A percentile compares a stretch with the other conserved stretches of the same genome.
These are phyloP conservation scores for Zoysia japonica DNA, from an alignment of 176 grass and related monocot species.

Conservation along the genomic window DNA sequence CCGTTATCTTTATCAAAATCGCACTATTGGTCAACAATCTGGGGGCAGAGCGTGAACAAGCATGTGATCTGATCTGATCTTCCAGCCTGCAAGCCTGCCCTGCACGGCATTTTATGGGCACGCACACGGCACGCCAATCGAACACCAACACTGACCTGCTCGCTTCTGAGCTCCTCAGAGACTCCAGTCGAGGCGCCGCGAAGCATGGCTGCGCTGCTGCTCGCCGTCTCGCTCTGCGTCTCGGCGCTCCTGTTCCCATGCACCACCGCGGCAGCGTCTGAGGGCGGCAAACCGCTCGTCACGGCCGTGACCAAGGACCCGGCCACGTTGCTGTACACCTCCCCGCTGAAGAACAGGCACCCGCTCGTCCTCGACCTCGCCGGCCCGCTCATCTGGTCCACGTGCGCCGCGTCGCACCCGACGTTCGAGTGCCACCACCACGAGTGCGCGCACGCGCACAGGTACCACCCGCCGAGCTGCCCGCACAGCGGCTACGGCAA, in stretches of 20 bases:
- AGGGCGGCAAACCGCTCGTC: background rate
- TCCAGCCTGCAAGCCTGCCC: background rate
- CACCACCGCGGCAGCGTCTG: background rate
- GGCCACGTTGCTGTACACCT: slow-evolving; percentile 39
- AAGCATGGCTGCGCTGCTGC: background rate
- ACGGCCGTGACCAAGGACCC: slow-evolving; percentile 49
- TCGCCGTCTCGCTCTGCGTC: background rate
- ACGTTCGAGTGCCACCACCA: slow-evolving; percentile 43
- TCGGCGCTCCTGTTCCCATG: background rate
- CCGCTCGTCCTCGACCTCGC: slow-evolving; percentile 58
- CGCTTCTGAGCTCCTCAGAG: background rate
- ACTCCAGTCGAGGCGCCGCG: background rate
- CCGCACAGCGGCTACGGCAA: slow-evolving; percentile 38
- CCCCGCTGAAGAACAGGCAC: slow-evolving; percentile 12
- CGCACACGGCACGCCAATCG: background rate
- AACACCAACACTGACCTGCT: background rate
- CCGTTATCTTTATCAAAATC: background rate
- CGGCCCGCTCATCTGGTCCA: slow-evolving; percentile 49
- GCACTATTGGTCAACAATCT: background rate
- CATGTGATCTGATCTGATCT: background rate
- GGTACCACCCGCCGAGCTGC: slow-evolving; percentile 46
- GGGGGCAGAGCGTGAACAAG: too few relatives aligned
- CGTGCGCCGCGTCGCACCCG: slow-evolving; percentile 12
- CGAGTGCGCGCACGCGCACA: slow-evolving; percentile 43
- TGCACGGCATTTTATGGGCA: background rate